phyloP scores from a whole-genome alignment of 1,284 basidiomycete species.

The Ceratobasidium sp. region DNA sequence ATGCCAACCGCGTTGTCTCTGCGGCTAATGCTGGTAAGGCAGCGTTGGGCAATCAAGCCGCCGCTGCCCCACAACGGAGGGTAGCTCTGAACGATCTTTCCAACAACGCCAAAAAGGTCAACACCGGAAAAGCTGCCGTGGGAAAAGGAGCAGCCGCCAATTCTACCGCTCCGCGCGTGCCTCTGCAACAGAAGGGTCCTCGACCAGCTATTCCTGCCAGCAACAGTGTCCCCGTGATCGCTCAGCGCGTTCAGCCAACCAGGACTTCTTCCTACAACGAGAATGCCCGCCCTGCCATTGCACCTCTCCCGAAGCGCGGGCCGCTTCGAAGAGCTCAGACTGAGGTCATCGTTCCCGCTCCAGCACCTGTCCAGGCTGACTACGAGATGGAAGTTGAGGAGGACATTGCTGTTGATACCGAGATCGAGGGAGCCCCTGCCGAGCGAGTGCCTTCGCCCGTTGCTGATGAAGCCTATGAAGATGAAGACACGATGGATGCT shows the following conservation, averaged over 20 bases:
- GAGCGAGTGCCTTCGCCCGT: slow-evolving; percentile 10
- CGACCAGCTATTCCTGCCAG: slow-evolving; percentile 1
- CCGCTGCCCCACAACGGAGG: slow-evolving; percentile 13
- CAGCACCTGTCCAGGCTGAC: slow-evolving; percentile 22
- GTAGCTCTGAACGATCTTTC: slow-evolving; percentile 36
- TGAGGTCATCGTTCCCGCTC: slow-evolving; percentile 20
- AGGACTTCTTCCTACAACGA: slow-evolving; percentile 27
- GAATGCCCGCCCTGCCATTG: slow-evolving; percentile 35
- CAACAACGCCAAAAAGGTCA: slow-evolving; percentile 36
- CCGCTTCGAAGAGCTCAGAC: slow-evolving; percentile 34
- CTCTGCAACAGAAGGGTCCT: slow-evolving; percentile 26
- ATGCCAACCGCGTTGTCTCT: slow-evolving; percentile 26
- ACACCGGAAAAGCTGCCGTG: slow-evolving; percentile 5
- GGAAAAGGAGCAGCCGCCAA: slow-evolving; percentile 16
- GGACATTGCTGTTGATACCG: slow-evolving; percentile 22
- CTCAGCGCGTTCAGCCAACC: slow-evolving; percentile 12
- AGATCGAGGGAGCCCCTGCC: slow-evolving; percentile 26
- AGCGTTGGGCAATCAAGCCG: slow-evolving; percentile 9
- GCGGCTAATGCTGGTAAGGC: slow-evolving; percentile 15
- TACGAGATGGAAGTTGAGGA: slow-evolving; percentile 37
- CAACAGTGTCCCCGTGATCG: slow-evolving; percentile 23
- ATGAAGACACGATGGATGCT: slow-evolving; percentile 40
- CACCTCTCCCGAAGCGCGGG: slow-evolving; percentile 40
- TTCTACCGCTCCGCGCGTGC: slow-evolving; percentile 24
- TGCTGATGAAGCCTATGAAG: slow-evolving; percentile 31